Evolutionary conservation across 2,329 filamentous ascomycete genomes (phyloP).

Genomic region (Cercospora janseana): DNA sequence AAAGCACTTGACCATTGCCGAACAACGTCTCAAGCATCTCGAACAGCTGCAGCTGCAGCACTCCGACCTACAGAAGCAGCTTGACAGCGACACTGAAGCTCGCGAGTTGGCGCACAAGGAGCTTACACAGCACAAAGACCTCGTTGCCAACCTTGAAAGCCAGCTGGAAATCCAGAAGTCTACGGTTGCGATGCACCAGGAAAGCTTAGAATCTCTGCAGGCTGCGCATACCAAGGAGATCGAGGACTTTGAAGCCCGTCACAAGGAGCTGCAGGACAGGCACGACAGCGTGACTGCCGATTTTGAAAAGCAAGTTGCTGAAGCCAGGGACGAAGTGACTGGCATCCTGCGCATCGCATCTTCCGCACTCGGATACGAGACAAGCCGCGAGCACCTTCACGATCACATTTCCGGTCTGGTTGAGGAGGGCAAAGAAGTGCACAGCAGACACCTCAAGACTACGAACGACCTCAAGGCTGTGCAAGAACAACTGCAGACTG

Average conservation of each 20-base stretch:
- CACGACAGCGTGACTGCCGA: constrained; percentile 39
- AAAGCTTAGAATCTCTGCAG: constrained; percentile 53
- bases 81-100: constrained; percentile 64
- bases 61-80: constrained; percentile 61
- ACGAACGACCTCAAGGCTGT: constrained; percentile 44
- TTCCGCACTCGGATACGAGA: constrained; percentile 63
- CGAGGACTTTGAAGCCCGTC: constrained; percentile 42
- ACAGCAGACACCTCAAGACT: constrained; percentile 44
- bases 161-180: constrained; percentile 58
- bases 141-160: constrained; percentile 56
- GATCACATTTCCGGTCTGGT: constrained; percentile 46
- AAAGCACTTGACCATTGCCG: constrained; percentile 73
- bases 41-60: constrained; percentile 73
- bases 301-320: constrained; percentile 59
- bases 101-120: constrained; percentile 57
- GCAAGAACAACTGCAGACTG: constrained; percentile 45
- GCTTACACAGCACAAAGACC: constrained; percentile 50
- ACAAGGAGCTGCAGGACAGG: constrained; percentile 39
- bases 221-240: constrained; percentile 57
- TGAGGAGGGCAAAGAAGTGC: constrained; percentile 47
- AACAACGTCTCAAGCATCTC: constrained; percentile 66
- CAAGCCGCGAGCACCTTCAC: constrained; percentile 43
- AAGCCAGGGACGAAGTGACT: constrained; percentile 58
- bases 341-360: constrained; percentile 64
- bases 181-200: constrained; percentile 54